Base-by-base conservation (phyloP, 441 rosid genomes). In the Pelargonium cotyledonis region DNA sequence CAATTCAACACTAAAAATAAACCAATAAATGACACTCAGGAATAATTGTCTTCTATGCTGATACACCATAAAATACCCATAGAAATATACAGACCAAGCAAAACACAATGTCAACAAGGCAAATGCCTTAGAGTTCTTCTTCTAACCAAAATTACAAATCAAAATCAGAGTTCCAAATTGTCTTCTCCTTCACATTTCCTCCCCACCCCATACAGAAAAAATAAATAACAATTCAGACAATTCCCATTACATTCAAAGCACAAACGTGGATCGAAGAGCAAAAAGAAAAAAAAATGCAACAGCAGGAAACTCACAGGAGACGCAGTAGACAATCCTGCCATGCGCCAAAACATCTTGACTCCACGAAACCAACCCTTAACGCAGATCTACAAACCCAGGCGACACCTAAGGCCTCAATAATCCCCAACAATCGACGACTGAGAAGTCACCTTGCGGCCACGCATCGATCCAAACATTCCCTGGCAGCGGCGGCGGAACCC, bases 271-370 rank as follows among this genome's bases (percentile, higher is more conserved):
- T 8, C 61, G 23, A 60, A 46, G 63, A 15, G 0, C 6, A 18
- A 18, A 63, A 12, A 53, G 16, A 29, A 10, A 55, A 53, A 15
- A 8, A 19, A 65, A 18, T 61, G 66, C 1, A 49, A 38, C 60
- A 29, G 57, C 63, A 57, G 9, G 29, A 40, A 31, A 82, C 95
- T 83, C 80, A 92, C 98, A 77, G 96, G 95, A 76, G 98, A 90
- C 23, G 96, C 89, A 66, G 95, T 85, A 71, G 96, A 90, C 80
- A 90, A 83, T 51, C 95, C 96, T 19, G 95, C 82, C 95, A 92
- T 92, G 62, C 93, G 96, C 98, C 98, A 92, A 78, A 92, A 90
- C 98, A 92, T 92, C 78, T 80, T 87, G 69, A 9, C 61, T 46
- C 12, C 63, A 29, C 63, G 63, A 31, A 21, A 58, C 19, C 5